Evolutionary conservation across 495 filamentous ascomycete genomes (phyloP), one percentile per base, ranked within the genome.

Genomic region (Penicillium bovifimosum): DNA sequence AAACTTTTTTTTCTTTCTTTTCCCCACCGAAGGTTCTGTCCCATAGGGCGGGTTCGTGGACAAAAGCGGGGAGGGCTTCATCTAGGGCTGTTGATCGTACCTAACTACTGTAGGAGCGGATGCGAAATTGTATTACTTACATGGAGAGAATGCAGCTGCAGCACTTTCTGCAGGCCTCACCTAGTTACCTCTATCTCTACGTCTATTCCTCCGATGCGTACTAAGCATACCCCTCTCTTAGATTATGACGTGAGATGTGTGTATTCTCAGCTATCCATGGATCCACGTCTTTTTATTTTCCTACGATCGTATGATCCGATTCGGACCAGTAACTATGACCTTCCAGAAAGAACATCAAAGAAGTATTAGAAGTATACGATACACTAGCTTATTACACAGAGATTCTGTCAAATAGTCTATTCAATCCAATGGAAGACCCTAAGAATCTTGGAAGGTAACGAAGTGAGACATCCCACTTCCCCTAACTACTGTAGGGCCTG

Each of bases 111-210:
- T n/a, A n/a, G n/a, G 54, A 58, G 52, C 60, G 60, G 60, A 35
- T 65, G 60, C 62, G 50, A 65, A 60, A 65, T 65, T 59, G 60
- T 59, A 58, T 56, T 63, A 56, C 50, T 53, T 58, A 59, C 58
- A 59, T 64, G 61, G 16, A 13, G 27, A 34, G 9, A 20, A 46
- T 48, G 52, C 26, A 41, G 26, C n/a, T 13, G n/a, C 24, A 38
- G 29, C 9, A 35, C 27, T 32, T 8, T 18, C 27, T 17, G 27
- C 27, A 32, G 16, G 26, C 9, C 43, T 46, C 28, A 44, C 41
- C 6, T 35, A n/a, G n/a, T n/a, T n/a, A 27, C 29, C 18, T 34
- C 20, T 24, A 24, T 24, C 4, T 24, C 20, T 4, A 24, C n/a
- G 20, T 24, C 20, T 24, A 24, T 24, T 24, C 4, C 20, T 24